Base-by-base conservation (phyloP, 2,329 filamentous ascomycete genomes). In the Colletotrichum scovillei region DNA sequence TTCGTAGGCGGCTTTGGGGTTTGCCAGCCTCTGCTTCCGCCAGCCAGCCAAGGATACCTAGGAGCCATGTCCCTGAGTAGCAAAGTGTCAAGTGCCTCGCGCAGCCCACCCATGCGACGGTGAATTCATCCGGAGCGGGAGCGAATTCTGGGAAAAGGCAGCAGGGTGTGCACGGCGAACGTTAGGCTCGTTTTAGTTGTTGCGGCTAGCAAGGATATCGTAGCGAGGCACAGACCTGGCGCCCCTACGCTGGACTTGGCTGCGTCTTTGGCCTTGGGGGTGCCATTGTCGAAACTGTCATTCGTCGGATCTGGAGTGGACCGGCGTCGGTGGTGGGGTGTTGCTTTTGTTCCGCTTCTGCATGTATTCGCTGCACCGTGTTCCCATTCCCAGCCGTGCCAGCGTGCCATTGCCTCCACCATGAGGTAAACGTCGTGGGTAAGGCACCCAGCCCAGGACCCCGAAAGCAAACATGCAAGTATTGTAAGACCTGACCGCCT, bases 41-140 rank as follows among this genome's bases (percentile, higher is more conserved):
- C 28, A 6, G 28, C 42, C 42, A 69, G 42, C 52, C 65, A 69
- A 32, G 38, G 66, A 32, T 32, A 32, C 30, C 67, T 64, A 65
- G 67, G 42, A 46, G 46, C n/a, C 46, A 30, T 57, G 60, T 70
- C 70, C 70, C 70, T 73, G 70, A 70, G 28, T 42, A 70, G 70
- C 53, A 73, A 70, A 73, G 70, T 73, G 70, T 73, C 55, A 69
- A 69, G 60, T 65, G 67, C 60, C 70, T 70, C 32, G 32, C 55
- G 67, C 59, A 69, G 70, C 66, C 66, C 60, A 73, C 70, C 66
- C 70, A 69, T 70, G 70, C 70, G 67, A 70, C 67, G 70, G 55
- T 73, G 68, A 74, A 67, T 74, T 67, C 68, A 72, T 58, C 72
- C 68, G 62, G 72, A 57, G 63, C 72, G 69, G 67, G 72, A 72